These are phyloP conservation scores for Penicillium sp. DNA, from an alignment of 2,329 filamentous ascomycete species.

Conservation along the genomic window DNA sequence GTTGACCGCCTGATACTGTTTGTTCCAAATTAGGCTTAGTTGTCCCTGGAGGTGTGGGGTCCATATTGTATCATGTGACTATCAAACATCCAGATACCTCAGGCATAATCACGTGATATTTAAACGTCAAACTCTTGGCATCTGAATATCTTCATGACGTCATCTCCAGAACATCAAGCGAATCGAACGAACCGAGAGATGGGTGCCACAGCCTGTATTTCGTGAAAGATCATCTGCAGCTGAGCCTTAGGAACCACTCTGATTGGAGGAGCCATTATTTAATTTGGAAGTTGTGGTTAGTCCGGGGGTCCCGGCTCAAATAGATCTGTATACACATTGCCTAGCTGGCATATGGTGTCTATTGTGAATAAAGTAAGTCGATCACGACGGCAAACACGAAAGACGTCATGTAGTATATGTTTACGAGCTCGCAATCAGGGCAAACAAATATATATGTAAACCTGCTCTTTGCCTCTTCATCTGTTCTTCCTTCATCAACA, in stretches of 20 bases:
- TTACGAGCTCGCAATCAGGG: neutral
- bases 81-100: neutral
- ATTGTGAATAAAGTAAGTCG: conserved; percentile 1
- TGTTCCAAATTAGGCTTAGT: neutral
- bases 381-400: neutral
- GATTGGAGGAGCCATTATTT: neutral
- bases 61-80: neutral
- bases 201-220: neutral
- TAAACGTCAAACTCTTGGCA: no score
- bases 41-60: neutral
- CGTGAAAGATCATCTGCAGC: neutral
- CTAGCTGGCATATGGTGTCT: neutral
- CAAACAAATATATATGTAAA: conserved; percentile 28
- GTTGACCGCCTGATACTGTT: conserved; percentile 2
- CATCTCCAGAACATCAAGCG: neutral
- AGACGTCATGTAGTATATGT: conserved; percentile 22
- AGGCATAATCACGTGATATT: neutral
- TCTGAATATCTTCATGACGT: neutral
- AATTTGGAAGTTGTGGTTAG: no score
- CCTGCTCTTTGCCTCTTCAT: neutral
- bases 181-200: neutral
- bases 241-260: neutral
- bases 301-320: neutral
- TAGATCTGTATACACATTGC: neutral
- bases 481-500: neutral